Base-by-base conservation (phyloP, 2,329 filamentous ascomycete species). In the Penicillium sp. region DNA sequence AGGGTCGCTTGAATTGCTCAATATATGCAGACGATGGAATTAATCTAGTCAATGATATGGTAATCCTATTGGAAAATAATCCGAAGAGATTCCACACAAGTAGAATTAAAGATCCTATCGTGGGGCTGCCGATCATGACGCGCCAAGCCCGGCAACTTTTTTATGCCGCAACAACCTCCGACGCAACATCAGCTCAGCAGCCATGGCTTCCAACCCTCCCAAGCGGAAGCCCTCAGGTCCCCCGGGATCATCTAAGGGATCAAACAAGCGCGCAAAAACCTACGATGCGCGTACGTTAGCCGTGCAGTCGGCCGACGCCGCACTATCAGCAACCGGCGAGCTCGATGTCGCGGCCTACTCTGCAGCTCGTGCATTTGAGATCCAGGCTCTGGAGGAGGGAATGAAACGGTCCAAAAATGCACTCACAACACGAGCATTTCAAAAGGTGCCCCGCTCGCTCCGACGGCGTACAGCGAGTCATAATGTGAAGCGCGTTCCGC, bases 401-500 rank as follows among this genome's bases (percentile, higher is more conserved):
- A 94, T 97, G 82, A 81, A 83, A 50, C 85, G 83, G 34, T 88
- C 90, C 44, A 92, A 89, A 71, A 79, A 79, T 59, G 78, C 75
- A 1, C 66, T 85, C 56, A 79, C 83, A 41, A 86, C 84, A 53
- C 83, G 93, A 48, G 92, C 93, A 13, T 97, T 97, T 67, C 94
- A 99, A 72, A 85, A 90, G 63, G 89, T 99, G 5, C 94, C 94
- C 1, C 84, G 91, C 62, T 86, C 88, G 46, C 77, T 99, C 82
- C 82, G 94, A 61, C 82, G 94, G 60, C 83, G 94, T 64, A 96
- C 93, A 0, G 94, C 93, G 18, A 96, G 92, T 71, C 94, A 99
- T 75, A 97, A 99, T 81, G 89, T 89, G 34, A 96, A 93, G 75
- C 84, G 88, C 58, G 88, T 99, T 14, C 94, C 94, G 2, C 88